Evolutionary conservation across 202 grass and related monocot genomes (phyloP).

Genomic region (Panicum virgatum): DNA sequence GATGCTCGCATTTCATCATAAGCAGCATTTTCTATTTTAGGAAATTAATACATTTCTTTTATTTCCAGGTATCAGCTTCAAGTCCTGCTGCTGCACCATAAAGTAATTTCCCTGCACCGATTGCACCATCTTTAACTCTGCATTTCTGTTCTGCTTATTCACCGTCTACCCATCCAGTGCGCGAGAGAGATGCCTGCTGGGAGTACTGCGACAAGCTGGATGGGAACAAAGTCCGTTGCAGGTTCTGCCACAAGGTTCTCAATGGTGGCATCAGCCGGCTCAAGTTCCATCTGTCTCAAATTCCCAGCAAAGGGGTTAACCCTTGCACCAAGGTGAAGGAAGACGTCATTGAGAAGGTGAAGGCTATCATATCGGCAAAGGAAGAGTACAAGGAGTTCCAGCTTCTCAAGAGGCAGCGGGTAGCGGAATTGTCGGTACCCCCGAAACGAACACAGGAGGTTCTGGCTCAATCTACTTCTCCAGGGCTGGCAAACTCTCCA

Average conservation of each 20-base stretch:
- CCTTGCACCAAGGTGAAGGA: constrained; percentile 77
- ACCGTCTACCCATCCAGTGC: constrained; percentile 42
- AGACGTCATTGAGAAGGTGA: constrained; percentile 72
- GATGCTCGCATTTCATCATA: not conserved
- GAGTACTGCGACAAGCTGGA: constrained; percentile 98
- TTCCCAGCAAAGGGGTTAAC: constrained; percentile 88
- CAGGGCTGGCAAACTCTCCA: constrained; percentile 28
- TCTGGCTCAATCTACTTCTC: constrained; percentile 42
- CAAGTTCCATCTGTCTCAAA: constrained; percentile 89
- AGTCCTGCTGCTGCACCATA: constrained; percentile 22
- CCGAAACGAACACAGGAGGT: constrained; percentile 29
- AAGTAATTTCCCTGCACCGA: constrained; percentile 38
- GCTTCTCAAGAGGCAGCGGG: constrained; percentile 59
- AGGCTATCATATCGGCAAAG: constrained; percentile 82
- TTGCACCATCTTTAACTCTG: not conserved
- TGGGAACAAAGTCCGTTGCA: constrained; percentile 91
- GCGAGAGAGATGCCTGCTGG: constrained; percentile 93
- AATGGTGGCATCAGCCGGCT: constrained; percentile 94
- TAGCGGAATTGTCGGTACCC: constrained; percentile 43
- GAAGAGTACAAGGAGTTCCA: constrained; percentile 74
- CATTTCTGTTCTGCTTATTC: constrained; percentile 1
- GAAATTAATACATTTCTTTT: constrained; percentile 10
- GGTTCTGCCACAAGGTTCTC: constrained; percentile 82
- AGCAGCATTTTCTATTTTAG: not conserved
- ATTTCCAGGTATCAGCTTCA: constrained; percentile 42